These are phyloP conservation scores for Chaetomium fimeti DNA, from an alignment of 495 filamentous ascomycete genomes.

Conservation along the genomic window DNA sequence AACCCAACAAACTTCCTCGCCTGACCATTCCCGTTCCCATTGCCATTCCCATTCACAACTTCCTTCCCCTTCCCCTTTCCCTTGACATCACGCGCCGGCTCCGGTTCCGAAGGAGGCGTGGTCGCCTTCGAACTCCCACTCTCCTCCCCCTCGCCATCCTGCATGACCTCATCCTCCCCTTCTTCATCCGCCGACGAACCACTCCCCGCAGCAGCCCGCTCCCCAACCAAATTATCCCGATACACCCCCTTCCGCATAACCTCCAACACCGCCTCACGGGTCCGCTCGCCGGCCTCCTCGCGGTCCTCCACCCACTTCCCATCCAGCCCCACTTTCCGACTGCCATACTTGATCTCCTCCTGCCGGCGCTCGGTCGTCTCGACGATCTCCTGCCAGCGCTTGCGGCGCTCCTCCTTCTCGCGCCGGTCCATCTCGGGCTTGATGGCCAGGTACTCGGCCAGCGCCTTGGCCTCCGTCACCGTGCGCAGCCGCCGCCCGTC, in stretches of 20 bases:
- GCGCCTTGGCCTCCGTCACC: conserved; percentile 87
- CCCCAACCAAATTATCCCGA: conserved; percentile 46
- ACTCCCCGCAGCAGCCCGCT: conserved; percentile 19
- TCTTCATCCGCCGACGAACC: conserved; percentile 32
- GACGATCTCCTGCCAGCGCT: conserved; percentile 81
- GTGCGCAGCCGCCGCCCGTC: conserved; percentile 89
- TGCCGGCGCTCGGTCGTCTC: conserved; percentile 76
- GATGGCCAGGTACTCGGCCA: conserved; percentile 90
- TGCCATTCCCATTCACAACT: conserved; percentile 26
- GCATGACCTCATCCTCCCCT: conserved; percentile 35
- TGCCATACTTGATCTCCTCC: conserved; percentile 71
- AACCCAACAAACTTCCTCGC: conserved; percentile 70
- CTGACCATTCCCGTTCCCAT: conserved; percentile 44
- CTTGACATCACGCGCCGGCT: conserved; percentile 22
- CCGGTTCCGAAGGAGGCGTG: conserved; percentile 38
- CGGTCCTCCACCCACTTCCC: conserved; percentile 93
- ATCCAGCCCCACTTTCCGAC: conserved; percentile 65
- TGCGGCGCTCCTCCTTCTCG: conserved; percentile 78
- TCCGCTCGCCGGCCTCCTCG: conserved; percentile 78
- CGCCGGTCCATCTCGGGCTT: conserved; percentile 96
- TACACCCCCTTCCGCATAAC: conserved; percentile 69
- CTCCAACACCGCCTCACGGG: conserved; percentile 74
- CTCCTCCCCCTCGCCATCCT: conserved; percentile 40
- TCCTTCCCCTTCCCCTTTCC: conserved; percentile 17
- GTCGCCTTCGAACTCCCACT: conserved; percentile 40